Evolutionary conservation across 805 yeast genomes (phyloP), one percentile per base, ranked within the genome.

Genomic region (Saturnispora mendoncae): DNA sequence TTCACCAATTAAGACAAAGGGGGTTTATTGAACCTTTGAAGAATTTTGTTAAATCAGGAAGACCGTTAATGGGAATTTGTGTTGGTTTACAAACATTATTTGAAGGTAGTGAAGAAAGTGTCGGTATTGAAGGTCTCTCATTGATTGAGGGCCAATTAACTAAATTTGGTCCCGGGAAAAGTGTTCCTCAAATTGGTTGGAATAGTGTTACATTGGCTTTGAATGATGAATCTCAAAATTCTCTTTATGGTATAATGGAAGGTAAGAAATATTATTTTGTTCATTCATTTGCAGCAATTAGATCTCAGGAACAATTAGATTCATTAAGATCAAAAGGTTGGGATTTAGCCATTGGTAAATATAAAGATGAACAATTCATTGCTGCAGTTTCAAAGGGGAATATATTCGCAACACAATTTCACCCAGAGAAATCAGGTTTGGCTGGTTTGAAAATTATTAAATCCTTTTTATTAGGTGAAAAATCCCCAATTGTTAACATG

Each of bases 171-270:
- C 64, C 62, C 12, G 45, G 68, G 6, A 92, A 92, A 59, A 73
- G 95, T 10, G 98, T 92, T 6, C 99, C 99, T 1, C 88, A 85
- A 51, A 90, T 92, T 48, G 99, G 99, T 15, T 92, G 99, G 99
- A 90, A 87, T 57, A 54, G 59, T 3, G 40, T 49, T 26, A 32
- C 31, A 1, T 45, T 52, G 13, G 51, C 54, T 0, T 41, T 47
- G n/a, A 46, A 50, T 23, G 30, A 30, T 6, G 30, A 41, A 4
- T 30, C 34, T 6, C 50, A 47, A 2, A 43, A 53, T 38, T 55
- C 65, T 1, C 64, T 84, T 20, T 90, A 67, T 57, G 82, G 84
- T 2, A 62, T 92, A 39, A 74, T 76, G 47, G 78, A 81, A 21
- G 64, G 62, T 35, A 72, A 74, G 50, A 82, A 85, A 57, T 92